Conservation (phyloP, 306 rosid genomes). For the Vigna angularis region DNA sequence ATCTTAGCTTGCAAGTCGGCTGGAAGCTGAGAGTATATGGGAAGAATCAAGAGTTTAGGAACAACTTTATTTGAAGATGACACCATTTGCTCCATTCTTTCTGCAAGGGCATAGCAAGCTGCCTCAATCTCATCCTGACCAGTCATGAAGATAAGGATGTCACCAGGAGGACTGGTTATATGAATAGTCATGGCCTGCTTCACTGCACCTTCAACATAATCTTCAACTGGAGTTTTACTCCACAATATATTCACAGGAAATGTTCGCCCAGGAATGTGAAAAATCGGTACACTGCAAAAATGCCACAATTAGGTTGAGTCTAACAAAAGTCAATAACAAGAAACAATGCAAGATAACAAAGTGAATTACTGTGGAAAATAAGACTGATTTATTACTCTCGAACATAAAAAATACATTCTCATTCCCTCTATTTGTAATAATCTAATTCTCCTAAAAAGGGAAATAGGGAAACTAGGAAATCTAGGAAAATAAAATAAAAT, state of each 20-base stretch:
- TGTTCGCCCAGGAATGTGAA: slow-evolving; percentile 96
- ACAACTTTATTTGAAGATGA: slow-evolving; percentile 77
- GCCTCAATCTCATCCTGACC: slow-evolving; percentile 99
- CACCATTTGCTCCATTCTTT: slow-evolving; percentile 86
- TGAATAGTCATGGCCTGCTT: slow-evolving; percentile 99
- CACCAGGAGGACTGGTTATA: slow-evolving; percentile 94
- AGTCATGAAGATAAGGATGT: slow-evolving; percentile 97
- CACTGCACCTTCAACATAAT: slow-evolving; percentile 96
- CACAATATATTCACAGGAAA: slow-evolving; percentile 87
- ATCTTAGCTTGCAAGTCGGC: slow-evolving; percentile 98
- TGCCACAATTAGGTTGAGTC: slow-evolving; percentile 32
- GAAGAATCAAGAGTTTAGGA: slow-evolving; percentile 91
- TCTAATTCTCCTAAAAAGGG: too few relatives aligned
- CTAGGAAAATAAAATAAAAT: too few relatives aligned
- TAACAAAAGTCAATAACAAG: slow-evolving; percentile 29
- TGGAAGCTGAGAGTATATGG: slow-evolving; percentile 98
- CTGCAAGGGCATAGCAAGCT: slow-evolving; percentile 93
- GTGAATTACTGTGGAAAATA: neutral
- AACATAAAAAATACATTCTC: too few relatives aligned
- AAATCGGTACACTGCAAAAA: slow-evolving; percentile 86
- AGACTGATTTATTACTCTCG: too few relatives aligned
- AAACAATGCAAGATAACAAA: slow-evolving; percentile 2
- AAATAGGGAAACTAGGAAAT: too few relatives aligned
- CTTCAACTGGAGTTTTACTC: slow-evolving; percentile 95
- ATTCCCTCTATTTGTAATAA: too few relatives aligned